These are phyloP conservation scores for Fusarium sambucinum DNA, from an alignment of 2,329 filamentous ascomycete species.

Conservation along the genomic window DNA sequence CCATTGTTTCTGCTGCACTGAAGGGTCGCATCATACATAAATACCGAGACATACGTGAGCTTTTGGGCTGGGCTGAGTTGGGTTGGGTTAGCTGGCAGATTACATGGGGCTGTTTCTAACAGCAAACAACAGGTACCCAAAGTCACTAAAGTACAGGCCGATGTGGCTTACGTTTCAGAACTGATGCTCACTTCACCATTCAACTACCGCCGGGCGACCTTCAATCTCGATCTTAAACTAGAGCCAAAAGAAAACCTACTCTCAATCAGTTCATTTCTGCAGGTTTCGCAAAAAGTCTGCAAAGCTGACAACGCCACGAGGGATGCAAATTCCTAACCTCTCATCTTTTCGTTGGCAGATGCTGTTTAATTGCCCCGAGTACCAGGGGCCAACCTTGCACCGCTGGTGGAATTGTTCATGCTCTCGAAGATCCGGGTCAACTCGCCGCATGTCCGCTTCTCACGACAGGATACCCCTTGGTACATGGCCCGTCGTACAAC, in stretches of 20 bases:
- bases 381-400: constrained; percentile 29
- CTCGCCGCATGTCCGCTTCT: constrained; percentile 8
- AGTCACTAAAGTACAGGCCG: not conserved
- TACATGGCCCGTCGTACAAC: constrained; percentile 18
- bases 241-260: not conserved
- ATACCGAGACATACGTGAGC: constrained; percentile 42
- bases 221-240: constrained; percentile 24
- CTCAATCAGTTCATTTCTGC: constrained; percentile 12
- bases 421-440: constrained; percentile 20
- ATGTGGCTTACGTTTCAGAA: constrained; percentile 26
- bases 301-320: constrained; percentile 23
- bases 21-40: constrained; percentile 21
- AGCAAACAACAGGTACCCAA: not conserved
- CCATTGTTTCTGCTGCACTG: constrained; percentile 28
- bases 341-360: constrained; percentile 16
- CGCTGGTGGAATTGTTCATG: constrained; percentile 16
- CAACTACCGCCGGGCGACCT: constrained; percentile 18
- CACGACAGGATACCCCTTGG: constrained; percentile 25
- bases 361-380: constrained; percentile 19
- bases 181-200: constrained; percentile 23
- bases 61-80: constrained; percentile 1
- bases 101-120: constrained; percentile 1
- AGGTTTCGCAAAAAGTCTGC: constrained; percentile 1
- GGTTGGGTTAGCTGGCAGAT: not conserved
- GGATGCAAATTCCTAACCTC: constrained; percentile 8